Evolutionary conservation across 2,329 filamentous ascomycete species (phyloP).

Genomic region (Eutypa lata): DNA sequence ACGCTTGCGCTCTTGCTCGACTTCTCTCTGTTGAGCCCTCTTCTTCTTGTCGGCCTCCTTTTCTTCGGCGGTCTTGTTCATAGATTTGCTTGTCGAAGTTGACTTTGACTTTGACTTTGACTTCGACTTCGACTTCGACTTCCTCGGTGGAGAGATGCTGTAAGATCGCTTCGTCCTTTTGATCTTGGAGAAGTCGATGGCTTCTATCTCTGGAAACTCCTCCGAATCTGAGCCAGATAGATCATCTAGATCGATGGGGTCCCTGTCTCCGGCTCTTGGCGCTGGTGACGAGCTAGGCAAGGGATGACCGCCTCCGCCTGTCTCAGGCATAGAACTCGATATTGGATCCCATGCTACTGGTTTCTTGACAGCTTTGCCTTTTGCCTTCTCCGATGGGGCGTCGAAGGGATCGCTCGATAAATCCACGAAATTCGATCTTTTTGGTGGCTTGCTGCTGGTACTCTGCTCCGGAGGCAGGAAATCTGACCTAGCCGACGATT

Average conservation of each 20-base stretch:
- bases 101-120: constrained; percentile 17
- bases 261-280: constrained; percentile 16
- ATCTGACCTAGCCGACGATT: constrained; percentile 1
- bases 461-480: neutral
- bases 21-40: constrained; percentile 48
- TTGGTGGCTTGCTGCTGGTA: constrained; percentile 10
- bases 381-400: constrained; percentile 7
- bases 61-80: constrained; percentile 28
- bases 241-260: constrained; percentile 36
- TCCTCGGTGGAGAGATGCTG: constrained; percentile 14
- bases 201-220: constrained; percentile 46
- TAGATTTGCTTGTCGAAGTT: constrained; percentile 9
- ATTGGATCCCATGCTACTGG: constrained; percentile 46
- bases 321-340: constrained; percentile 50
- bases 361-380: constrained; percentile 16
- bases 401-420: constrained; percentile 24
- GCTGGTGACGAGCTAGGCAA: constrained; percentile 10
- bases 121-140: constrained; percentile 18
- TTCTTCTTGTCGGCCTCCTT: constrained; percentile 37
- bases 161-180: constrained; percentile 10
- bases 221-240: constrained; percentile 32
- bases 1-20: constrained; percentile 54
- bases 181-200: constrained; percentile 34
- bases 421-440: constrained; percentile 19
- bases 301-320: constrained; percentile 14